Percentiles rank a stretch among this genome's conserved stretches.
Evolutionary conservation across 2,329 filamentous ascomycete genomes (phyloP).

Genomic region (Diaporthe vexans): DNA sequence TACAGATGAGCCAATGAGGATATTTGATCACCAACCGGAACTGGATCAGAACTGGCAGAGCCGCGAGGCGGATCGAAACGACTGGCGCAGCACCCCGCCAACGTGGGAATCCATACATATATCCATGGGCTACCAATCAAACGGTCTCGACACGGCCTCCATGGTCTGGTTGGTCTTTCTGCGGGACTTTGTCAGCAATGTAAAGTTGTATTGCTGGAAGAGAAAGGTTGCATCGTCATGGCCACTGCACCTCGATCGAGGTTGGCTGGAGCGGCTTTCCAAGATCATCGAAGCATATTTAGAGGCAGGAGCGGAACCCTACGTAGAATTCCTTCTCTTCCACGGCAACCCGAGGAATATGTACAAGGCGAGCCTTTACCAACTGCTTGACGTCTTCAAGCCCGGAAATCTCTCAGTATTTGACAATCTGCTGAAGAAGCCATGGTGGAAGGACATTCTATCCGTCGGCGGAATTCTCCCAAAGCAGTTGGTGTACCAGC

Average conservation of each 20-base stretch:
- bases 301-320: not conserved
- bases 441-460: slow-evolving; percentile 9
- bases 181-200: slow-evolving; percentile 6
- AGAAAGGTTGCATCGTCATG: not conserved
- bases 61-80: not conserved
- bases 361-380: not conserved
- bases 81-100: not conserved
- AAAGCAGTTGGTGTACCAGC: not conserved
- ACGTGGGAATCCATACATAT: slow-evolving; percentile 2
- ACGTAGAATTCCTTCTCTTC: not conserved
- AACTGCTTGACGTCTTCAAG: slow-evolving; percentile 5
- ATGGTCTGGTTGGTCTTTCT: slow-evolving; percentile 16
- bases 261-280: slow-evolving; percentile 6
- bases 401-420: slow-evolving; percentile 4
- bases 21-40: not conserved
- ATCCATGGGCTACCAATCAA: not conserved
- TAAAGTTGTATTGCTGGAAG: slow-evolving; percentile 19
- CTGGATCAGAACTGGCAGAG: not conserved
- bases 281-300: slow-evolving; percentile 7
- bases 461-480: not conserved
- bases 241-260: not conserved
- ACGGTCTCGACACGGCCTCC: not conserved
- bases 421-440: not conserved
- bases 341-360: not conserved
- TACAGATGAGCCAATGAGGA: not conserved